Conservation (phyloP, 169 alveolate species). For the Miamiensis avidus region DNA sequence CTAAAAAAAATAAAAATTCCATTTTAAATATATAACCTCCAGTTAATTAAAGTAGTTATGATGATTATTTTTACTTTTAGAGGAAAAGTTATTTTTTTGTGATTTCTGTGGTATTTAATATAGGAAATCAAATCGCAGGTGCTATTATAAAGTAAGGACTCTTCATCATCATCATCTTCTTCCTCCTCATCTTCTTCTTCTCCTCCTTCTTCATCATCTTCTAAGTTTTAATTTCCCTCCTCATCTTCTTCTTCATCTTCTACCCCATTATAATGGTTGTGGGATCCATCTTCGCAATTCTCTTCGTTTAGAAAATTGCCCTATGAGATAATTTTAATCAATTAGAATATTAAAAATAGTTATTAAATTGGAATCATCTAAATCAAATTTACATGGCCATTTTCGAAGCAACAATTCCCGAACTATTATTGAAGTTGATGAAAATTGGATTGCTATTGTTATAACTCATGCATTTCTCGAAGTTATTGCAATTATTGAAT, state of each 20-base stretch:
- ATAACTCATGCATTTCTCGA: no score
- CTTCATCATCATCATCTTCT: slow-evolving; percentile 10
- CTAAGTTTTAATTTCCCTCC: not conserved
- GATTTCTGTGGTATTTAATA: slow-evolving; percentile 11
- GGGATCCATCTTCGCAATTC: no score
- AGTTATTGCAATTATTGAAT: no score
- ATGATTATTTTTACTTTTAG: slow-evolving; percentile 2
- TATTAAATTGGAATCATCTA: no score
- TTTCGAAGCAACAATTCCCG: no score
- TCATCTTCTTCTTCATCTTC: not conserved
- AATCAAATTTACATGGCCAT: no score
- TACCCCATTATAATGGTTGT: not conserved
- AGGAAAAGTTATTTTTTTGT: slow-evolving; percentile 9
- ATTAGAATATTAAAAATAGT: no score
- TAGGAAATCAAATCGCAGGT: not conserved
- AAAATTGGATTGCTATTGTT: no score
- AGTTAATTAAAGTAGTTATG: not conserved
- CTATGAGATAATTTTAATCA: no score
- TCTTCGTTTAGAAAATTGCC: no score
- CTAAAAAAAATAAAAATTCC: not conserved
- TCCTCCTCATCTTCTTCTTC: slow-evolving; percentile 5
- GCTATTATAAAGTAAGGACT: not conserved
- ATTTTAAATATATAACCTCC: not conserved
- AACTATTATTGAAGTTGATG: no score
- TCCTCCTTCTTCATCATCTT: slow-evolving; percentile 26